phyloP scores from a whole-genome alignment of 257 asterid species.

The Avicennia marina region DNA sequence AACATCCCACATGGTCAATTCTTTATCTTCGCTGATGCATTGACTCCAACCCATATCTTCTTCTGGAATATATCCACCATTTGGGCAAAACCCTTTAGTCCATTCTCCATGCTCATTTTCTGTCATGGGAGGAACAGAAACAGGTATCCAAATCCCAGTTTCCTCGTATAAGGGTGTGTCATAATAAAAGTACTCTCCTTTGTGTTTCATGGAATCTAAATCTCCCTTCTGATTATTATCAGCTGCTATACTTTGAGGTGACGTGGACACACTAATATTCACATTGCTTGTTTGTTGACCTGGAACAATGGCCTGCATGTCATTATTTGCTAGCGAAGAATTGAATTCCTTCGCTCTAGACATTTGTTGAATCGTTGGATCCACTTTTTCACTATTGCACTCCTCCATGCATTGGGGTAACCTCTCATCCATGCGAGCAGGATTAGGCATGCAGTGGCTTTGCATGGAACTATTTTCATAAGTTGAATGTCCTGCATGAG shows the following conservation, averaged over 20 bases:
- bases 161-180: constrained; percentile 81
- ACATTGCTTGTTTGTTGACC: too few species aligned
- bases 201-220: constrained; percentile 18
- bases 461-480: neutral
- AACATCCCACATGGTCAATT: constrained; percentile 98
- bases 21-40: constrained; percentile 56
- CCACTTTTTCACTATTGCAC: constrained; percentile 23
- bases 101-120: constrained; percentile 79
- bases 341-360: constrained; percentile 14
- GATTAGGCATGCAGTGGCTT: constrained; percentile 2
- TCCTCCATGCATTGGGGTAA: constrained; percentile 16
- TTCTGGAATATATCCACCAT: constrained; percentile 72
- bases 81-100: constrained; percentile 69
- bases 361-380: constrained; percentile 12
- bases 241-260: constrained; percentile 20
- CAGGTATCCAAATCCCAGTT: constrained; percentile 97
- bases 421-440: constrained; percentile 5
- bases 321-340: constrained; percentile 19
- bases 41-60: constrained; percentile 64
- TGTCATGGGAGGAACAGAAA: constrained; percentile 95
- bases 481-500: constrained; percentile 13
- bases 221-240: constrained; percentile 20
- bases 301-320: constrained; percentile 1
- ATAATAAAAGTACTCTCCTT: constrained; percentile 64
- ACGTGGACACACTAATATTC: too few species aligned